Base-by-base conservation (phyloP, 192 early-diverging fungal species). In the Mortierella alpina region DNA sequence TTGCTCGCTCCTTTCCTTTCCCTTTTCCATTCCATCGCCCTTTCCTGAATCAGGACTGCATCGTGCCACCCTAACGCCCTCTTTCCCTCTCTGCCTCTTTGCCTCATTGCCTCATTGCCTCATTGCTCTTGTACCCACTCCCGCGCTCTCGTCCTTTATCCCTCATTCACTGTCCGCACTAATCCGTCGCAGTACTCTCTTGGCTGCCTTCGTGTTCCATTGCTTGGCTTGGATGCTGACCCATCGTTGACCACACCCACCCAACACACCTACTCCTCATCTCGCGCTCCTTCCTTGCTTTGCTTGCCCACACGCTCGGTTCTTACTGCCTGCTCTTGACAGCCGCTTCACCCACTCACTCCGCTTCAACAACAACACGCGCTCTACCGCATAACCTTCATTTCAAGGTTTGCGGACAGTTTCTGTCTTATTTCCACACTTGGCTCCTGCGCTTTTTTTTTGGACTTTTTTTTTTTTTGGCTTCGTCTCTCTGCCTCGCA, bases 11-110 rank as follows among this genome's bases (percentile, higher is more conserved):
- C 22, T 40, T 50, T 22, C 17, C 49, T 51, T n/a, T n/a, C n/a
- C n/a, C 47, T 8, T 20, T 44, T 47, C 17, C 17, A 8, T 61
- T 31, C 31, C 31, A 31, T 31, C 31, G 31, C 31, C 31, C 31
- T 31, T 31, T 31, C 31, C 31, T 3, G 31, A n/a, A n/a, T n/a
- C 31, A 31, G 31, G 31, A n/a, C 55, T 18, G 55, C 55, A 57
- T 57, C 20, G 14, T 20, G 14, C 17, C 55, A 64, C 22, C 7
- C 31, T 63, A 2, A 17, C 18, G 10, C 41, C 62, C 45, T 48
- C 53, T 51, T 20, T 46, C 12, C 42, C 41, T 70, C 48, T 53
- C n/a, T 61, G 49, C 60, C 15, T 70, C 23, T 67, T 54, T 59
- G 6, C 59, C 40, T 68, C 40, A 31, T 31, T 59, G 6, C 59